phyloP scores from a whole-genome alignment of 1,139 yeast genomes.

The Geotrichum klebahnii region DNA sequence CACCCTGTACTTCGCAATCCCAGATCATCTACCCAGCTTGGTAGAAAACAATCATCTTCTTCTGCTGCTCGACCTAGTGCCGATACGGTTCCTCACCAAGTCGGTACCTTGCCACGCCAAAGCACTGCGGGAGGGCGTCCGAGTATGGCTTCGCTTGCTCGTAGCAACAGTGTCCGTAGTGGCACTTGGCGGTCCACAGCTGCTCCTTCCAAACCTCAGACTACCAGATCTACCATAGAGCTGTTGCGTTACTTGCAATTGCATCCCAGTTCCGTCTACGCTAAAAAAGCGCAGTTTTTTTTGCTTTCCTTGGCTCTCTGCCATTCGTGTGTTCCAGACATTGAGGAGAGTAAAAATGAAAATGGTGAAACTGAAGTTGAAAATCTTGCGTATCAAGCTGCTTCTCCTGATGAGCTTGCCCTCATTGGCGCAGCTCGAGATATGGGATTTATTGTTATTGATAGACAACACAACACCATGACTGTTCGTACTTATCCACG shows the following conservation, averaged over 20 bases:
- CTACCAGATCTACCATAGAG: constrained; percentile 53
- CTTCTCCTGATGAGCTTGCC: constrained; percentile 96
- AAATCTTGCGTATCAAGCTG: constrained; percentile 71
- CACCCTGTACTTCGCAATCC: constrained; percentile 1
- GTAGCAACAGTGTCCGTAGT: constrained; percentile 27
- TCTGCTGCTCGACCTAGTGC: constrained; percentile 28
- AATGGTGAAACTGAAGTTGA: constrained; percentile 45
- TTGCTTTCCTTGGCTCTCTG: constrained; percentile 79
- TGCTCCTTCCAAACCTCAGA: constrained; percentile 36
- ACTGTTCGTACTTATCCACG: constrained; percentile 75
- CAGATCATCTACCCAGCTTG: constrained; percentile 16
- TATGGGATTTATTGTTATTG: constrained; percentile 77
- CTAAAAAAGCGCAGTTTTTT: constrained; percentile 74
- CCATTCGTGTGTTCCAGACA: constrained; percentile 80
- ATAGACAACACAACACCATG: constrained; percentile 56
- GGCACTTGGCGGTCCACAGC: constrained; percentile 41
- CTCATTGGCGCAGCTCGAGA: constrained; percentile 91
- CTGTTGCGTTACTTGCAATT: constrained; percentile 64
- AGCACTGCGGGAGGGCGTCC: constrained; percentile 45
- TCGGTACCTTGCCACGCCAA: constrained; percentile 37
- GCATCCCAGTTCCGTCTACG: constrained; percentile 65
- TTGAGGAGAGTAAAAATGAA: constrained; percentile 31
- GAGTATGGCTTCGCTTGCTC: constrained; percentile 46
- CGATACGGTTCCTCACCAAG: constrained; percentile 36
- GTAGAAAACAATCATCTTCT: constrained; percentile 8